These are phyloP conservation scores for Scenedesmus sp. DNA, from an alignment of 163 green algal genomes.

Conservation along the genomic window DNA sequence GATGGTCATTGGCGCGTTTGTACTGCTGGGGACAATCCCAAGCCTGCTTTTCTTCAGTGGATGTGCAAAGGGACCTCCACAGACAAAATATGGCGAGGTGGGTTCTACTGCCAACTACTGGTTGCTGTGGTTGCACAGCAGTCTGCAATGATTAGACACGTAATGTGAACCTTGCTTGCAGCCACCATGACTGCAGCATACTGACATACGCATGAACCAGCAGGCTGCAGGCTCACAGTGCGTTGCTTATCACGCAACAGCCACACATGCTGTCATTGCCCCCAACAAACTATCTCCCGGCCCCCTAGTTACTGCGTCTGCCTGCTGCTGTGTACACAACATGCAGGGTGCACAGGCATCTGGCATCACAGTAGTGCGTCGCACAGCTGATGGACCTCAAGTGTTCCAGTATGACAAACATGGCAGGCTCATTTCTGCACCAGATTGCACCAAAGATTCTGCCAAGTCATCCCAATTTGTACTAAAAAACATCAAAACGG, in stretches of 20 bases:
- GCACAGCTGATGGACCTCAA: slow-evolving; percentile 9
- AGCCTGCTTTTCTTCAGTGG: slow-evolving; percentile 47
- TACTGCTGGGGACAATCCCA: slow-evolving; percentile 33
- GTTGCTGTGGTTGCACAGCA: background rate
- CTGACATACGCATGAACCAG: too few relatives aligned
- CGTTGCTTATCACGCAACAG: background rate
- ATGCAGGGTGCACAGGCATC: slow-evolving; percentile 14
- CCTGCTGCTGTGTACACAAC: background rate
- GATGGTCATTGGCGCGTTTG: slow-evolving; percentile 36
- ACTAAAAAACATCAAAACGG: background rate
- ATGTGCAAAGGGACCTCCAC: slow-evolving; percentile 17
- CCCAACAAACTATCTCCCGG: background rate
- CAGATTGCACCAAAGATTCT: slow-evolving; percentile 28
- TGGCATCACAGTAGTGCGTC: slow-evolving; percentile 36
- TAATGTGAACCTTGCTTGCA: background rate
- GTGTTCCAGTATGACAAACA: slow-evolving; percentile 45
- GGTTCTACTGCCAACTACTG: background rate
- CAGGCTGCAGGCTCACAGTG: too few relatives aligned
- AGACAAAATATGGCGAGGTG: background rate
- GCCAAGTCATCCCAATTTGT: background rate
- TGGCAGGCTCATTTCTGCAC: slow-evolving; percentile 47
- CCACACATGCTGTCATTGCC: background rate
- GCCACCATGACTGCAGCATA: background rate
- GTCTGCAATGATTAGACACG: background rate
- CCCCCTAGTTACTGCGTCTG: background rate